Evolutionary conservation across 805 yeast species (phyloP).

Genomic region (Candida ipomoeae): DNA sequence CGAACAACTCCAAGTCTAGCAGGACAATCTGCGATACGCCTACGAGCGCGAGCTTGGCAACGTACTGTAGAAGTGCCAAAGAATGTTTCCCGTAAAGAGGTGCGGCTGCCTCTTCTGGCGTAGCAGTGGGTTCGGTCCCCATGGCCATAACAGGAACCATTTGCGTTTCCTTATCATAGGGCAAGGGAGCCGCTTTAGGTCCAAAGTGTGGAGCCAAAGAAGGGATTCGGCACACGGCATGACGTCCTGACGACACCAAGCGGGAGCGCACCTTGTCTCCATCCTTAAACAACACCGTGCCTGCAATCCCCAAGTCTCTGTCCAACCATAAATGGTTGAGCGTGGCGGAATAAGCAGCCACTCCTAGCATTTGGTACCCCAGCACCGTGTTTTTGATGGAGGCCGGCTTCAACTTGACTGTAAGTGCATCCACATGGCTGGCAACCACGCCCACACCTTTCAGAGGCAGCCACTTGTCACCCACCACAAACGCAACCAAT

Average conservation of each 20-base stretch:
- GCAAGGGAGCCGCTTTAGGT: constrained; percentile 22
- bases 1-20: constrained; percentile 36
- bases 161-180: constrained; percentile 35
- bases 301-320: constrained; percentile 42
- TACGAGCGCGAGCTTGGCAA: constrained; percentile 22
- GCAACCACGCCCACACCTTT: constrained; percentile 28
- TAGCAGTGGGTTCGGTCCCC: constrained; percentile 15
- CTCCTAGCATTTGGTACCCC: constrained; percentile 37
- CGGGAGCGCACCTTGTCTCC: constrained; percentile 17
- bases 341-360: constrained; percentile 39
- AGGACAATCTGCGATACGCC: constrained; percentile 24
- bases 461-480: constrained; percentile 33
- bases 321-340: constrained; percentile 35
- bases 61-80: constrained; percentile 28
- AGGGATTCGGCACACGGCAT: constrained; percentile 39
- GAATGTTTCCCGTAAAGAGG: constrained; percentile 31
- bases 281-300: constrained; percentile 27
- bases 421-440: constrained; percentile 37
- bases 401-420: constrained; percentile 32
- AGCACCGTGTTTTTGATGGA: constrained; percentile 20
- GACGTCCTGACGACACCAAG: constrained; percentile 30
- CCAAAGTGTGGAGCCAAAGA: constrained; percentile 38
- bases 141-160: constrained; percentile 38
- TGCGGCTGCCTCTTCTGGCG: constrained; percentile 26
- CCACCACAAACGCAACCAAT: constrained; percentile 36